These are phyloP conservation scores for Lachnellula occidentalis DNA, from an alignment of 2,329 filamentous ascomycete genomes.

Conservation along the genomic window DNA sequence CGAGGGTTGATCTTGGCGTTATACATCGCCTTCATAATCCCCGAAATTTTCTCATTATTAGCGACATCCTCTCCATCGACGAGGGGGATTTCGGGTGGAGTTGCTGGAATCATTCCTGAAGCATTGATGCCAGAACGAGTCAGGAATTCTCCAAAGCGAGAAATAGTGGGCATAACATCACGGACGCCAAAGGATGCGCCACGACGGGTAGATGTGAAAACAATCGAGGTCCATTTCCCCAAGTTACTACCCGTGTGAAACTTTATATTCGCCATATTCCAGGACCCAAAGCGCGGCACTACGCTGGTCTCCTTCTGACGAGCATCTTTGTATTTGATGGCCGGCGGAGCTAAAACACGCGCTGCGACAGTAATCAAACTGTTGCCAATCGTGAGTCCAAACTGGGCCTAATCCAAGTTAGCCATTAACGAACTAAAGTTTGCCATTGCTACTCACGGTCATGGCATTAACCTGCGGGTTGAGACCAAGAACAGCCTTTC, in stretches of 20 bases:
- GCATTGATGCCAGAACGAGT: slow-evolving; percentile 23
- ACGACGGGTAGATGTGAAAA: slow-evolving; percentile 11
- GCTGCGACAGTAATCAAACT: slow-evolving; percentile 64
- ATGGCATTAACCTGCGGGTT: slow-evolving; percentile 39
- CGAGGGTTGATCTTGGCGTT: neutral
- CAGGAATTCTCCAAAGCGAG: slow-evolving; percentile 19
- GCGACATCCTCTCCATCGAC: slow-evolving; percentile 14
- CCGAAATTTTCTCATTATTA: slow-evolving; percentile 15
- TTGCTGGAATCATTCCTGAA: slow-evolving; percentile 13
- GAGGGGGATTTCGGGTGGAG: slow-evolving; percentile 15
- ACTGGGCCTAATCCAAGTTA: slow-evolving; percentile 37
- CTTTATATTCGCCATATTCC: slow-evolving; percentile 60
- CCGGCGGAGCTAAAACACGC: slow-evolving; percentile 59
- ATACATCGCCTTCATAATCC: slow-evolving; percentile 14
- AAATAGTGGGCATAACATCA: slow-evolving; percentile 11
- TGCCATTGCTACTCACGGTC: slow-evolving; percentile 8
- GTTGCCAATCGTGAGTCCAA: slow-evolving; percentile 56
- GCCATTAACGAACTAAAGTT: neutral
- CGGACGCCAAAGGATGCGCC: slow-evolving; percentile 5
- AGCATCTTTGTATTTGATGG: slow-evolving; percentile 48
- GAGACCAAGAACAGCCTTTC: slow-evolving; percentile 53
- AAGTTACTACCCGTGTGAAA: slow-evolving; percentile 50
- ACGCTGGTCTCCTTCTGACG: slow-evolving; percentile 17
- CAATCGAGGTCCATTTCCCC: slow-evolving; percentile 40
- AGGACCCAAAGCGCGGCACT: slow-evolving; percentile 48